Evolutionary conservation across 768 basidiomycete genomes (phyloP).

Genomic region (Sistotremastrum suecicum): DNA sequence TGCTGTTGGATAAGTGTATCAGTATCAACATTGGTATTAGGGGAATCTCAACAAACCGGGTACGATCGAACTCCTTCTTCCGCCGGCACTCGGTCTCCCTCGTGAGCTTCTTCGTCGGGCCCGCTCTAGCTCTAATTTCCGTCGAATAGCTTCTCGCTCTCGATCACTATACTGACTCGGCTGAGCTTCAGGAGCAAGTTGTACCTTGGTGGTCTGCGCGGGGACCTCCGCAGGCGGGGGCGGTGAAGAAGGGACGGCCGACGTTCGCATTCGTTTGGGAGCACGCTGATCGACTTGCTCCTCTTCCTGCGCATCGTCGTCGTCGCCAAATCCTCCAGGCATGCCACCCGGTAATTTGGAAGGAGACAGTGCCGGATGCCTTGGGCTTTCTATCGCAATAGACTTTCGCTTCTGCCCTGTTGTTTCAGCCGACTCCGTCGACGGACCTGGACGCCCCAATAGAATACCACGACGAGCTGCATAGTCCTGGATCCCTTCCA

Average conservation of each 20-base stretch:
- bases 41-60: too few species aligned
- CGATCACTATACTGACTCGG: too few species aligned
- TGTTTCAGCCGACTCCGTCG: slow-evolving; percentile 2
- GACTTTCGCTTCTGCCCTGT: slow-evolving; percentile 7
- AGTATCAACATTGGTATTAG: background rate
- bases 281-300: slow-evolving; percentile 6
- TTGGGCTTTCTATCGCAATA: slow-evolving; percentile 3
- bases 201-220: too few species aligned
- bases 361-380: background rate
- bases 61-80: slow-evolving; percentile 16
- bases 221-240: slow-evolving; percentile 14
- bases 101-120: slow-evolving; percentile 59
- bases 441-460: slow-evolving; percentile 6
- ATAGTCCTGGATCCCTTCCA: slow-evolving; percentile 60
- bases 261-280: background rate
- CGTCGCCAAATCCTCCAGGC: slow-evolving; percentile 46
- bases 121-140: slow-evolving; percentile 51
- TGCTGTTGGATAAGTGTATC: slow-evolving; percentile 1
- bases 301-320: slow-evolving; percentile 32
- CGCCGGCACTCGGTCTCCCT: slow-evolving; percentile 28
- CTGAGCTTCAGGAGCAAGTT: background rate
- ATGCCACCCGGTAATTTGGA: slow-evolving; percentile 12
- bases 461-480: slow-evolving; percentile 24
- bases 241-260: background rate
- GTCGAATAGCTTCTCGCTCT: slow-evolving; percentile 44